A percentile compares a stretch with the other conserved stretches of the same genome.
These are phyloP conservation scores for Forsythia suspensa DNA, from an alignment of 257 asterid genomes.

Conservation along the genomic window DNA sequence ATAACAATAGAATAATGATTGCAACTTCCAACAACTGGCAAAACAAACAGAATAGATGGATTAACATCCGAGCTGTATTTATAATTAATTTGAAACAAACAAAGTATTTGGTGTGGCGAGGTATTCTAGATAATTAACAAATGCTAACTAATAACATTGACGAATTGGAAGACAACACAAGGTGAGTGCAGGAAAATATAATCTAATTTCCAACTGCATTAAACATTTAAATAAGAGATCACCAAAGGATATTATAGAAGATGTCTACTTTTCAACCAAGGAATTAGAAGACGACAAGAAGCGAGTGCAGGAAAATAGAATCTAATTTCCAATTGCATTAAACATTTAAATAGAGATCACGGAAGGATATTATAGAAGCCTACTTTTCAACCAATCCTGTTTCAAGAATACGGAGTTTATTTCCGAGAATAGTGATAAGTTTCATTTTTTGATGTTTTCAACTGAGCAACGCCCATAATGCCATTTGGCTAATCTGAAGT, in stretches of 20 bases:
- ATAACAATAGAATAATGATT: slow-evolving; percentile 20
- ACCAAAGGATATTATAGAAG: background rate
- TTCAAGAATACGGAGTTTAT: background rate
- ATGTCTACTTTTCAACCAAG: slow-evolving; percentile 1
- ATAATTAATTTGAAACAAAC: slow-evolving; percentile 18
- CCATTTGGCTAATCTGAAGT: slow-evolving; percentile 2
- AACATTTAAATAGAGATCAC: background rate
- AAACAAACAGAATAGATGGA: slow-evolving; percentile 34
- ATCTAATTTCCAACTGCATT: slow-evolving; percentile 1
- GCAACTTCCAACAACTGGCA: slow-evolving; percentile 38
- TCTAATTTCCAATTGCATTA: slow-evolving; percentile 5
- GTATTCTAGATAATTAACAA: slow-evolving; percentile 23
- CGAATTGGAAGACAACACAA: slow-evolving; percentile 20
- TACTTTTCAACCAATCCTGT: background rate
- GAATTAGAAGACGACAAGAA: too few species aligned
- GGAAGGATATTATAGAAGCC: background rate
- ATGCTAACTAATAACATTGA: slow-evolving; percentile 15
- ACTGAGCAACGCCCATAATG: background rate
- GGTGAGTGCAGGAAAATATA: slow-evolving; percentile 5
- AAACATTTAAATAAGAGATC: background rate
- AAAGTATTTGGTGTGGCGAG: slow-evolving; percentile 31
- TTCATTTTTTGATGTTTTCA: background rate
- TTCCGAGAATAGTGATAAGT: background rate
- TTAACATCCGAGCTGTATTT: slow-evolving; percentile 32
- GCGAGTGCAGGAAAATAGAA: background rate